Base-by-base conservation (phyloP, 2,329 filamentous ascomycete genomes). In the Exophiala sideris region DNA sequence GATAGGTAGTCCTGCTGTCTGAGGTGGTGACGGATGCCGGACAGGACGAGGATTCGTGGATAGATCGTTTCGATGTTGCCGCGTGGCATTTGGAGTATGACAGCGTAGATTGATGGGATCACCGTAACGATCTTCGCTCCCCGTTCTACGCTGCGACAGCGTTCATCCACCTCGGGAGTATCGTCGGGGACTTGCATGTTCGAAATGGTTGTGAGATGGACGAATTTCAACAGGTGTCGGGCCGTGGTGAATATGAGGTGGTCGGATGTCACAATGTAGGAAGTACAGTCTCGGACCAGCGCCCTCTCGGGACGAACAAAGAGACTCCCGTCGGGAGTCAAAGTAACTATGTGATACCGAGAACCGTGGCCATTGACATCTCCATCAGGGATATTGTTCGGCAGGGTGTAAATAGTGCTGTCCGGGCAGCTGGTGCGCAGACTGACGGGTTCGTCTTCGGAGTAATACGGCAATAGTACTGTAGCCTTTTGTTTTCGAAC, bases 41-140 rank as follows among this genome's bases (percentile, higher is more conserved):
- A 90, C 45, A 99, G 78, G 0, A 99, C 92, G 73, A 99, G 86
- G 11, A 92, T 92, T 56, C 94, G 82, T 12, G 94, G 94, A 66
- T 86, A 97, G 46, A 97, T 91, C 0, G 92, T 97, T 71, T 99
- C 94, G 1, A 97, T 75, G 63, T 99, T 99, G 16, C 94, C 94
- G 65, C 94, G 82, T 1, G 94, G 94, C 89, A 96, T 96, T 69
- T 99, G 94, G 3, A 99, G 76, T 0, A 95, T 83, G 7, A 99
- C 77, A 49, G 85, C 88, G 72, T 95, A 94, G 38, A 84, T 87
- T 3, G 89, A 89, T 1, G 94, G 92, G 71, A 96, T 91, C 24
- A 91, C 90, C 1, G 89, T 94, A 18, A 99, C 85, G 11, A 99
- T 79, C 45, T 84, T 85, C 2, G 88, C 90, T 12, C 94, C 94